Conservation (phyloP, 208 protist species). For the Naegleria fowleri region DNA sequence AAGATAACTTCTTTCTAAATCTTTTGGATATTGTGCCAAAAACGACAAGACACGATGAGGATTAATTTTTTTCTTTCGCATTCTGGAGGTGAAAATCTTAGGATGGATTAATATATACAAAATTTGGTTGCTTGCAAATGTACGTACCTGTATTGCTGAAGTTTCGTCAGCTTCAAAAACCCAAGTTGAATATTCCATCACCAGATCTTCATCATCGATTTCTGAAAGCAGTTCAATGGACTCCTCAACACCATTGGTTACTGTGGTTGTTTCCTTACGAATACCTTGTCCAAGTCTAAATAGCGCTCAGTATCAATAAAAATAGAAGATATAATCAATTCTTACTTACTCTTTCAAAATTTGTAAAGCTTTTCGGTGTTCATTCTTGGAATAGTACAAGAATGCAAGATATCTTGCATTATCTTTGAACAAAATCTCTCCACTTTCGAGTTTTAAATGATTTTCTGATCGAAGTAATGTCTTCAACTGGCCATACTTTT, state of each 20-base stretch:
- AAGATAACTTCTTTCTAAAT: background rate
- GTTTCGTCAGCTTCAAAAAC: background rate
- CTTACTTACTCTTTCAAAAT: background rate
- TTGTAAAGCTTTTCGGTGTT: background rate
- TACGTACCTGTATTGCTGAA: background rate
- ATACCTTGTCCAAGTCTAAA: background rate
- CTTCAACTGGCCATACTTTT: slow-evolving; percentile 5
- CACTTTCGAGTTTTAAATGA: background rate
- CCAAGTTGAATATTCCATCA: background rate
- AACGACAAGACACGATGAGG: background rate
- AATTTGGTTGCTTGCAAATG: too few species aligned
- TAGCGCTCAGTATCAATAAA: background rate
- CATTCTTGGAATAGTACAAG: slow-evolving; percentile 1
- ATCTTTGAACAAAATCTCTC: background rate
- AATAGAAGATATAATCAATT: background rate
- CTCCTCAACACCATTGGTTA: background rate
- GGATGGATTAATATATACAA: too few species aligned
- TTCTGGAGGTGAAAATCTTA: background rate
- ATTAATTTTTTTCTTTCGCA: background rate
- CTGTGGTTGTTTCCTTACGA: background rate
- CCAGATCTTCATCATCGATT: background rate
- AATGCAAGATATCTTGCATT: slow-evolving; percentile 1
- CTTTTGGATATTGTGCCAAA: background rate
- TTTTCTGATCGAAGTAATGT: background rate
- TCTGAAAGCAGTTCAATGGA: background rate